Evolutionary conservation across 805 yeast genomes (phyloP).

Genomic region (Kazachstania africana): DNA sequence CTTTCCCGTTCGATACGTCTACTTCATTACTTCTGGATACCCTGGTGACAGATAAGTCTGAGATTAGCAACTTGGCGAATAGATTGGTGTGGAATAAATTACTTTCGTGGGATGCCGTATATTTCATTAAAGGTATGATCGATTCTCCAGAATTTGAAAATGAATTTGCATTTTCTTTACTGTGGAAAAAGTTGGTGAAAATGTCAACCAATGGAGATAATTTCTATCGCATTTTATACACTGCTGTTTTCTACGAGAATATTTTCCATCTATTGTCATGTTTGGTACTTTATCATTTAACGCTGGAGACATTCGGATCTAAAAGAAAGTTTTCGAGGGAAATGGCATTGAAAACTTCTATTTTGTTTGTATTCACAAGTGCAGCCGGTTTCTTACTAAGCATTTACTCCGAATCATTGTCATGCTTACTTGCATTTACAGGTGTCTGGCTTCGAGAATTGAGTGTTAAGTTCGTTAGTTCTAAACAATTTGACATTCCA

Average conservation of each 20-base stretch:
- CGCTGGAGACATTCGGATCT: constrained; percentile 27
- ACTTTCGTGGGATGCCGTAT: constrained; percentile 79
- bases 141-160: constrained; percentile 54
- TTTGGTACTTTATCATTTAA: constrained; percentile 37
- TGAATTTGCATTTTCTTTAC: constrained; percentile 77
- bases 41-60: constrained; percentile 3
- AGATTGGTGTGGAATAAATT: constrained; percentile 38
- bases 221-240: constrained; percentile 25
- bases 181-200: constrained; percentile 52
- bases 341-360: constrained; percentile 29
- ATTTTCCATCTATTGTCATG: constrained; percentile 39
- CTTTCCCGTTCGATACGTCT: constrained; percentile 22
- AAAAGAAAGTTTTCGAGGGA: constrained; percentile 1
- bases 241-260: constrained; percentile 38
- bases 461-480: neutral
- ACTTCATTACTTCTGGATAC: constrained; percentile 17
- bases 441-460: constrained; percentile 45
- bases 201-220: neutral
- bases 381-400: constrained; percentile 70
- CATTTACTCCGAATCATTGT: constrained; percentile 66
- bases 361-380: constrained; percentile 52
- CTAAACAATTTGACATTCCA: too few relatives aligned
- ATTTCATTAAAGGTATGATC: constrained; percentile 46
- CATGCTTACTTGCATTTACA: constrained; percentile 46
- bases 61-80: constrained; percentile 10